A percentile compares a stretch with the other conserved stretches of the same genome.
Evolutionary conservation across 495 filamentous ascomycete species (phyloP).

Genomic region (Neurospora intermedia): DNA sequence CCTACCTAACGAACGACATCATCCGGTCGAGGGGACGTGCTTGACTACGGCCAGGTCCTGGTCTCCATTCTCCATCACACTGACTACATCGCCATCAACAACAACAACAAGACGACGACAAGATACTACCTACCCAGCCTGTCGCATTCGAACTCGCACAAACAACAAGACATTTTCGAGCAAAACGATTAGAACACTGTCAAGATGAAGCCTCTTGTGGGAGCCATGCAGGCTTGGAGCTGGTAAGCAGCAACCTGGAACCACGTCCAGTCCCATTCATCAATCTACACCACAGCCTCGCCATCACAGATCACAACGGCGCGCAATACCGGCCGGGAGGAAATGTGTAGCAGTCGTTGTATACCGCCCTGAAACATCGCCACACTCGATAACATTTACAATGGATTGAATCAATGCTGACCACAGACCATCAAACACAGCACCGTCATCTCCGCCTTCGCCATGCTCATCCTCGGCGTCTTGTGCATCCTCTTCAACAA

Average conservation of each 20-base stretch:
- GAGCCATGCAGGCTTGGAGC: constrained; percentile 84
- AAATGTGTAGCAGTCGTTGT: background rate
- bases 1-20: background rate
- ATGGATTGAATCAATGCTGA: background rate
- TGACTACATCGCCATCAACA: background rate
- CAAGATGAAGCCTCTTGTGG: constrained; percentile 87
- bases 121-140: background rate
- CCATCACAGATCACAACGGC: no score
- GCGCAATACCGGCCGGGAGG: no score
- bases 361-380: background rate
- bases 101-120: background rate
- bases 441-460: constrained; percentile 78
- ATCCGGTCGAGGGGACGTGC: background rate
- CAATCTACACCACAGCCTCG: background rate
- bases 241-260: constrained; percentile 45
- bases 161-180: background rate
- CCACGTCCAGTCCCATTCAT: background rate
- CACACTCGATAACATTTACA: background rate
- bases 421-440: constrained; percentile 29
- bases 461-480: constrained; percentile 76
- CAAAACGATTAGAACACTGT: background rate
- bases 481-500: constrained; percentile 69
- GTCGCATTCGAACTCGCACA: background rate
- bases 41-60: background rate
- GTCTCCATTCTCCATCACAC: background rate